Percentiles rank a stretch among this genome's conserved stretches.
phyloP scores from a whole-genome alignment of 148 eudicot genomes.

The Vaccinium darrowii region DNA sequence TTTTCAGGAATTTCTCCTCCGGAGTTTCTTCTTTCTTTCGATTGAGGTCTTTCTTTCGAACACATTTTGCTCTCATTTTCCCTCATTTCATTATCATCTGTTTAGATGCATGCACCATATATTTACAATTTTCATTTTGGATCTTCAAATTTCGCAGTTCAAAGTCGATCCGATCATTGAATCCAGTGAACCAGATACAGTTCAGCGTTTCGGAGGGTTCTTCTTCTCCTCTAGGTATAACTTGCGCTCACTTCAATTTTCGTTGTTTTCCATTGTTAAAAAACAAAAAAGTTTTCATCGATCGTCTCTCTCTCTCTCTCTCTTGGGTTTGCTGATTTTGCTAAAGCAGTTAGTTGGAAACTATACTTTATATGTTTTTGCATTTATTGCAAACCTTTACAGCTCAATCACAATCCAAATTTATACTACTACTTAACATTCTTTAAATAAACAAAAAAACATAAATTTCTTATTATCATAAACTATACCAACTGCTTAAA shows the following conservation, averaged over 20 bases:
- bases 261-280: background rate
- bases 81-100: background rate
- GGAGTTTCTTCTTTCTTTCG: background rate
- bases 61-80: background rate
- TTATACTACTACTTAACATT: too few relatives aligned
- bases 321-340: background rate
- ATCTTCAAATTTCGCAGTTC: background rate
- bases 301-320: too few relatives aligned
- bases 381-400: conserved; percentile 1
- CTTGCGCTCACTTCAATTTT: background rate
- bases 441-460: too few relatives aligned
- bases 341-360: background rate
- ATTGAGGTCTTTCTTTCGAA: background rate
- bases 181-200: background rate
- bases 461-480: too few relatives aligned
- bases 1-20: background rate
- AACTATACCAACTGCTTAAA: too few relatives aligned
- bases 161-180: background rate
- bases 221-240: conserved; percentile 3
- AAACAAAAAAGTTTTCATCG: background rate
- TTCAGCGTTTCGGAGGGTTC: background rate
- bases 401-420: conserved; percentile 4
- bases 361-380: background rate
- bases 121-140: background rate
- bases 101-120: too few relatives aligned